Base-by-base conservation (phyloP, 208 protist species). In the Trypanosomatidae sp. region DNA sequence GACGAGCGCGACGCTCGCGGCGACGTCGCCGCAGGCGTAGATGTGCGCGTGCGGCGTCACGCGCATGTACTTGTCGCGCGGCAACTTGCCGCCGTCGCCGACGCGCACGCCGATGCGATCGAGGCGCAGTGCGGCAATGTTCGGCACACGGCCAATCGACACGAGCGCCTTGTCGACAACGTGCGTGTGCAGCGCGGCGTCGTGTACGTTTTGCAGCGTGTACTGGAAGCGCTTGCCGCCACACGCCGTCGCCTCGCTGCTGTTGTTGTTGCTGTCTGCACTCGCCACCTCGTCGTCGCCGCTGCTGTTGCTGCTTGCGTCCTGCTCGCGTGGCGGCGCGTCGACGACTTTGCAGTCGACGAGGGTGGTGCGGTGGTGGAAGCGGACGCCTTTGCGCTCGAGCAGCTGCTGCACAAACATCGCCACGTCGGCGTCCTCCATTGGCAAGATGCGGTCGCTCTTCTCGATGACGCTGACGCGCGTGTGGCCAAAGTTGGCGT, bases 401-500 rank as follows among this genome's bases (percentile, higher is more conserved):
- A 92, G 67, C 10, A 87, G 52, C 38, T 67, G 61, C 41, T 89
- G 78, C 20, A 95, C 79, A 68, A 90, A 92, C 0, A 80, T 21
- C 0, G 81, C 53, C 18, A 95, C 63, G 60, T 95, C 87, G 19
- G 87, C 83, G 45, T 95, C 87, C 40, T 95, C 82, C 65, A 87
- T 83, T 1, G 83, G 87, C 20, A 95, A 40, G 65, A 95, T 89
- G 2, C 83, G 67, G 33, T 52, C 48, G 26, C 57, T 82, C 40
- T 89, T 88, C 48, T 95, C 87, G 41, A 95, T 88, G 19, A 95
- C 43, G 56, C 80, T 78, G 11, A 95, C 87, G 37, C 81, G 39
- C 6, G 83, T 95, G 39, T 73, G 49, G 26, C 73, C 78, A 51
- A 95, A 89, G 48, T 95, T 92, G 7, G 81, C 81, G 55, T 81